Evolutionary conservation across 176 grass and related monocot species (phyloP), one percentile per base, ranked within the genome.

Genomic region (Oryza nivara): DNA sequence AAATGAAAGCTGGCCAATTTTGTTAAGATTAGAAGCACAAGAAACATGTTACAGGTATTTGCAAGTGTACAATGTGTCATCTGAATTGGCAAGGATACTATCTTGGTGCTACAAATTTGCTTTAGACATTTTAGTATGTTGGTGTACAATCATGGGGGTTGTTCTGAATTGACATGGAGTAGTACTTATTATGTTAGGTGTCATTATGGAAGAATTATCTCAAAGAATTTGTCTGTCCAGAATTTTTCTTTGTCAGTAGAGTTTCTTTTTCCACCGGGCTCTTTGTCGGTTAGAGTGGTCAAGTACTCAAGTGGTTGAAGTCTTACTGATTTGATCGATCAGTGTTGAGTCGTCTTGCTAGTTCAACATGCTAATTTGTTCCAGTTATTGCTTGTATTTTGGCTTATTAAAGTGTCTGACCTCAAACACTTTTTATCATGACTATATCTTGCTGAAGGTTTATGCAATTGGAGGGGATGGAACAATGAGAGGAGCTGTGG

Each of bases 401-500:
- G 2, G 68, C 30, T 56, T 82, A 14, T 60, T 3, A 10, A 73
- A 32, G 63, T 32, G 36, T 19, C 4, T 44, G 45, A 20, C 1
- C 6, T 20, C 46, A 66, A 48, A 14, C 25, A 72, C 44, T 10
- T 73, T 63, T 73, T 22, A 32, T 48, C 1, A 49, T 9, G 3
- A 7, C 4, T 2, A 70, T 61, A 47, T 40, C 0, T 82, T 68
- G 35, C 16, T 76, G 8, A 75, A 98, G 96, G 25, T 96, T 9
- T 96, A 98, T 81, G 90, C 72, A 9, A 92, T 95, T 17, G 93
- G 96, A 0, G 93, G 93, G 6, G 96, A 98, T 64, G 96, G 96
- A 68, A 98, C 96, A 15, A 98, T 98, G 93, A 93, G 89, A 86
- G 93, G 96, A 34, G 89, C 92, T 16, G 80, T 94, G 20, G 78